Evolutionary conservation across 805 yeast genomes (phyloP).

Genomic region (Saccharomycopsis vini): DNA sequence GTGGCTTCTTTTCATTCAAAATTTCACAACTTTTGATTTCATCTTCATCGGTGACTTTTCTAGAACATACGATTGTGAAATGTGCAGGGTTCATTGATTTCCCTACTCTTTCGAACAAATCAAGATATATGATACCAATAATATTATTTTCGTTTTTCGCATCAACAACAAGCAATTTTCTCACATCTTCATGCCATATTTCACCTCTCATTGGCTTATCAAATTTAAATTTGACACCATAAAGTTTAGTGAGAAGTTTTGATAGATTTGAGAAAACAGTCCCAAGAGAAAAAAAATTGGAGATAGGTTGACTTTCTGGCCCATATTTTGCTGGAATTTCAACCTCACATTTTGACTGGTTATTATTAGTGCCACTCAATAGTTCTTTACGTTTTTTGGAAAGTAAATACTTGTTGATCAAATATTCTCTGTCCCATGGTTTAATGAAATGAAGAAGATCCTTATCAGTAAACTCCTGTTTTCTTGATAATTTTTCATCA

Average conservation of each 20-base stretch:
- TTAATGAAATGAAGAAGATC: conserved; percentile 41
- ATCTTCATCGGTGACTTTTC: conserved; percentile 47
- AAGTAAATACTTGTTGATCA: conserved; percentile 25
- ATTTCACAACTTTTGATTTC: conserved; percentile 26
- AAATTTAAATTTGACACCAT: conserved; percentile 71
- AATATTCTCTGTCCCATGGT: conserved; percentile 92
- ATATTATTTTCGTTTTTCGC: conserved; percentile 46
- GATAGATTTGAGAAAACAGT: conserved; percentile 79
- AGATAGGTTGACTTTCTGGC: conserved; percentile 35
- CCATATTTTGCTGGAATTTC: conserved; percentile 21
- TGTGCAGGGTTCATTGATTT: conserved; percentile 87
- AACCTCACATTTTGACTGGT: neutral
- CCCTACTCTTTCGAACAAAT: conserved; percentile 68
- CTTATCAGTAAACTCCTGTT: conserved; percentile 25
- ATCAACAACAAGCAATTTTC: conserved; percentile 69
- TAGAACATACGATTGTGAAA: conserved; percentile 90
- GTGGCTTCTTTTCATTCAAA: conserved; percentile 16
- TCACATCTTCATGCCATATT: conserved; percentile 81
- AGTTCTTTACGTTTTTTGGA: conserved; percentile 18
- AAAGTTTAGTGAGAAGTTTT: conserved; percentile 55
- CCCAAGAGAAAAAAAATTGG: conserved; percentile 74
- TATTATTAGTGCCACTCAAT: conserved; percentile 20
- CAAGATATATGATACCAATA: conserved; percentile 80
- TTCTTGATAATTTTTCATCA: conserved; percentile 2
- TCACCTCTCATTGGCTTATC: conserved; percentile 59